Conservation (phyloP, 169 alveolate species). For the Neospora caninum region DNA sequence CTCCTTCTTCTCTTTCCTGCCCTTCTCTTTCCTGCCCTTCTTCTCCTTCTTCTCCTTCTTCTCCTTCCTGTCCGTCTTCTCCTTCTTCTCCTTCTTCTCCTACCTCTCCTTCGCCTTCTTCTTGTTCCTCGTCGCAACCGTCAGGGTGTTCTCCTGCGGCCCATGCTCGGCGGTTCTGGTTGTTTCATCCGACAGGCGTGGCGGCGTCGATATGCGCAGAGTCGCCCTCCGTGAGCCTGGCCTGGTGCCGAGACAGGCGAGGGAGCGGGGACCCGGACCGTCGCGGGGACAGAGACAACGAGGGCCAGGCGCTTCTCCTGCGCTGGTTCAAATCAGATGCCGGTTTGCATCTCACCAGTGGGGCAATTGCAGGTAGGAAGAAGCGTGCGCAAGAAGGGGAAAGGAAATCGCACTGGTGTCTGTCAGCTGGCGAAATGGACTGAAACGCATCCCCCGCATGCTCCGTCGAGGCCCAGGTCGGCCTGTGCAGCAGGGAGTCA, state of each 20-base stretch:
- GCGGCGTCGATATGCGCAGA: no score
- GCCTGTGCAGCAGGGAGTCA: no score
- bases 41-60: not conserved
- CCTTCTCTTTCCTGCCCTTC: not conserved
- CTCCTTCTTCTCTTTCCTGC: not conserved
- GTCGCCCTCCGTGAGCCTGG: no score
- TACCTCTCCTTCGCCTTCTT: not conserved
- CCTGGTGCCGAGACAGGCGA: no score
- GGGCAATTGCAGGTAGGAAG: slow-evolving; percentile 69
- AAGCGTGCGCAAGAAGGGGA: not conserved
- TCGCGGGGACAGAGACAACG: not conserved
- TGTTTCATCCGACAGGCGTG: no score
- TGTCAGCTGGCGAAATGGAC: no score
- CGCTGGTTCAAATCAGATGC: slow-evolving; percentile 50
- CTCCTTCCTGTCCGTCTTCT: not conserved
- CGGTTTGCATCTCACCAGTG: slow-evolving; percentile 67
- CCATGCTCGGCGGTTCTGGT: no score
- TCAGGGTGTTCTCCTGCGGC: no score
- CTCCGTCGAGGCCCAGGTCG: no score
- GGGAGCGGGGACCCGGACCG: no score
- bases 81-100: not conserved
- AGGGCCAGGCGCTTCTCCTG: not conserved
- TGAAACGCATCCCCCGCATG: no score
- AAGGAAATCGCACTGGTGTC: not conserved
- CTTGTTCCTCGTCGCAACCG: not conserved